Evolutionary conservation across 805 yeast genomes (phyloP), one percentile per base, ranked within the genome.

Genomic region (Tetrapisispora nanseiensis): DNA sequence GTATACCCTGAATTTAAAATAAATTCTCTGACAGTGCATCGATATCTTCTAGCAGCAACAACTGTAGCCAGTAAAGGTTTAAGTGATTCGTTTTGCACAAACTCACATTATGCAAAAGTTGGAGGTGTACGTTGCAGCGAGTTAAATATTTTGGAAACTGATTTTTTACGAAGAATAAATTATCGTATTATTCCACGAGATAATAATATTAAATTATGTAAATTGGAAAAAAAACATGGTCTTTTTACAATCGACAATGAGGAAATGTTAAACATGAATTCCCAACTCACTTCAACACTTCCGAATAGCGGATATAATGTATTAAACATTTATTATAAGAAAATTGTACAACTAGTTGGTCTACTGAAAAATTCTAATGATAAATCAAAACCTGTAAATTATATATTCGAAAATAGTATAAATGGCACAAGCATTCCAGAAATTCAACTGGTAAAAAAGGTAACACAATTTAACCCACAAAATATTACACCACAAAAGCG

Each of bases 51-150:
- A 32, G 89, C 95, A 0, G 92, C 95, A 1, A 87, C 95, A 0
- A 84, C 94, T 46, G 77, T 90, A 2, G 95, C 92, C 0, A 80
- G 90, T 49, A 90, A 90, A 59, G 90, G 95, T 1, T 70, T 87
- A 49, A 87, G 95, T 62, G 98, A 90, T 64, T 82, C 89, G 21
- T 90, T 92, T 62, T 89, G 92, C 63, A 86, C 96, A 13, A 90
- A 89, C 62, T 74, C 81, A 35, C 96, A 92, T 61, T 90, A 92
- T 56, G 95, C 97, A 11, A 84, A 83, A 58, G 97, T 92, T 16
- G 98, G 98, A 3, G 97, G 98, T 46, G 82, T 87, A 4, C 86
- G 86, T 33, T 66, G 82, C 37, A 72, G 78, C 45, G 97, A 87
- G 57, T 68, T 89, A 50, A 92, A 92, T 61, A 71, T 90, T 42